Evolutionary conservation across 495 filamentous ascomycete species (phyloP).

Genomic region (Chaetomidium leptoderma): DNA sequence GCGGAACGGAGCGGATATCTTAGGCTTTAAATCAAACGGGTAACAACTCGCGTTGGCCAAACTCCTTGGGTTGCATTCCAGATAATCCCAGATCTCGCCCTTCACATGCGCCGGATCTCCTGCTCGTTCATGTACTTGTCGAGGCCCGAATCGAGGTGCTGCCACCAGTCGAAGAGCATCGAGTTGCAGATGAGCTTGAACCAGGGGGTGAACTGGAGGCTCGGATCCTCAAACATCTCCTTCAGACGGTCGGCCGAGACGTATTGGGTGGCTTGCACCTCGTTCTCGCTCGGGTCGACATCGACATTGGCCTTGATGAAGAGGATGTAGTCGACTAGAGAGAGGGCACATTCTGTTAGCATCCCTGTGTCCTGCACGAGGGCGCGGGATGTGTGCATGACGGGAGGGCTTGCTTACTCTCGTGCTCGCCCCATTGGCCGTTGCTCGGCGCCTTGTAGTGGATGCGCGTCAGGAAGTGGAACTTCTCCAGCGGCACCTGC

Average conservation of each 20-base stretch:
- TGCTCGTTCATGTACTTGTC: slow-evolving; percentile 84
- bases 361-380: not conserved
- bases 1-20: slow-evolving; percentile 30
- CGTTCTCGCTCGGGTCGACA: slow-evolving; percentile 74
- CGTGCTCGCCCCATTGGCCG: slow-evolving; percentile 98
- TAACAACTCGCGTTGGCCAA: slow-evolving; percentile 2
- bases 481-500: slow-evolving; percentile 88
- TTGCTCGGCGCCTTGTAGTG: slow-evolving; percentile 98
- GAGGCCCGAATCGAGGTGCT: slow-evolving; percentile 71
- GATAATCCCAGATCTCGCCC: not conserved
- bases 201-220: slow-evolving; percentile 90
- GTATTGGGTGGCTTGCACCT: slow-evolving; percentile 77
- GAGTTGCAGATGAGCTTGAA: slow-evolving; percentile 98
- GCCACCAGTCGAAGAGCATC: slow-evolving; percentile 99
- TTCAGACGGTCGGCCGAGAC: slow-evolving; percentile 80
- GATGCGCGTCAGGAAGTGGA: slow-evolving; percentile 91
- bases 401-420: slow-evolving; percentile 61
- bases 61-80: not conserved
- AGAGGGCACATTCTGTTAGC: slow-evolving; percentile 9
- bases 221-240: slow-evolving; percentile 74
- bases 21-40: slow-evolving; percentile 18
- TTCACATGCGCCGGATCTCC: slow-evolving; percentile 77
- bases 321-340: slow-evolving; percentile 95
- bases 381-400: not conserved
- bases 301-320: slow-evolving; percentile 95